A percentile compares a stretch with the other conserved stretches of the same genome.
phyloP scores from a whole-genome alignment of 768 basidiomycete genomes.

The Rubroboletus pulcherrimus region DNA sequence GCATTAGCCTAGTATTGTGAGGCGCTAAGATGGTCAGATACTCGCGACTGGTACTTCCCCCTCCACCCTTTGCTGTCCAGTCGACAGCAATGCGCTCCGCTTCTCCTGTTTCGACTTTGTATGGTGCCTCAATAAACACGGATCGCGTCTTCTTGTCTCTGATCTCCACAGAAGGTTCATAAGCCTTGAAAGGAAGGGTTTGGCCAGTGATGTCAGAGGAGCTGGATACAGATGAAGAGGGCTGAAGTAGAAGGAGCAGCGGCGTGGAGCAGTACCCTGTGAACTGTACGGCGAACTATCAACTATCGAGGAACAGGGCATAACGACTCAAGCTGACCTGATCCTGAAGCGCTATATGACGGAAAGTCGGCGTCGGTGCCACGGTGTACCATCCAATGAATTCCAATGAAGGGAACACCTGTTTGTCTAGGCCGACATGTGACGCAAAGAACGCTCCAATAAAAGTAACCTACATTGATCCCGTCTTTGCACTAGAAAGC shows the following conservation, averaged over 20 bases:
- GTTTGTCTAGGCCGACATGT: conserved; percentile 65
- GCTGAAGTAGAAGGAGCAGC: conserved; percentile 75
- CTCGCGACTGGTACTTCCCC: conserved; percentile 76
- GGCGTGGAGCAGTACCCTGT: conserved; percentile 83
- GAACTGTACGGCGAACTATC: conserved; percentile 50
- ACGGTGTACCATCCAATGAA: conserved; percentile 98
- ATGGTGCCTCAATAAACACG: conserved; percentile 81
- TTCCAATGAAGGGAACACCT: conserved; percentile 96
- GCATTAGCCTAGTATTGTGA: background rate
- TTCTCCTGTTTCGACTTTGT: conserved; percentile 93
- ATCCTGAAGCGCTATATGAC: conserved; percentile 80
- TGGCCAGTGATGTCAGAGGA: conserved; percentile 57
- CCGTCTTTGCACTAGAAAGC: conserved; percentile 73
- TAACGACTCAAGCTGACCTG: conserved; percentile 48
- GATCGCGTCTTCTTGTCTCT: conserved; percentile 71
- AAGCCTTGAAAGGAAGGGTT: conserved; percentile 88
- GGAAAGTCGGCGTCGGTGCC: conserved; percentile 64
- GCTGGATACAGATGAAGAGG: conserved; percentile 43
- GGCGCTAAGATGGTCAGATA: conserved; percentile 8
- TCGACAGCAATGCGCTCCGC: conserved; percentile 98
- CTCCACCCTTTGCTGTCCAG: conserved; percentile 86
- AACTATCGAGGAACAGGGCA: background rate
- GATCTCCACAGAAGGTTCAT: conserved; percentile 86
- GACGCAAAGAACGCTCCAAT: conserved; percentile 1
- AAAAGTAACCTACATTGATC: conserved; percentile 69